These are phyloP conservation scores for Abrus precatorius DNA, from an alignment of 306 rosid species.

Conservation along the genomic window DNA sequence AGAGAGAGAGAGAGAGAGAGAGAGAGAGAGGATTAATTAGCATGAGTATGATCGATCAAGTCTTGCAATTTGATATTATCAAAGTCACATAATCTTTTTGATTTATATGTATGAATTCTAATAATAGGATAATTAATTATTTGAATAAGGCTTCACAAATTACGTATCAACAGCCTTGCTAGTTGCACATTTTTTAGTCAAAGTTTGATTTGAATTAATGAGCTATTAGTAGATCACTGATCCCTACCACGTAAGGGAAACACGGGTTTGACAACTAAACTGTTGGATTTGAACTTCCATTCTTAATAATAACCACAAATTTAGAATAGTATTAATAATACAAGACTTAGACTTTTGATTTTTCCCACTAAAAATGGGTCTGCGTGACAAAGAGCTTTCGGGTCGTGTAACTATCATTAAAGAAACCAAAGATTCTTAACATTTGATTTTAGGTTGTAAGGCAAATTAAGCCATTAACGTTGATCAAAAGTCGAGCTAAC, in stretches of 20 bases:
- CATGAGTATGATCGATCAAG: conserved; percentile 14
- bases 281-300: conserved; percentile 24
- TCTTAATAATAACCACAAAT: conserved; percentile 9
- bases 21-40: conserved; percentile 7
- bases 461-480: too few species aligned
- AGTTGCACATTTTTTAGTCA: conserved; percentile 35
- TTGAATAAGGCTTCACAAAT: not conserved
- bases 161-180: not conserved
- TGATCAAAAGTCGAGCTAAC: too few species aligned
- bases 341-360: conserved; percentile 11
- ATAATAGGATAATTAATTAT: not conserved
- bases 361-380: not conserved
- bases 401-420: not conserved
- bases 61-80: conserved; percentile 27
- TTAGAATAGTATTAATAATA: not conserved
- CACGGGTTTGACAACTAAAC: not conserved
- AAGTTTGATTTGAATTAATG: conserved; percentile 24
- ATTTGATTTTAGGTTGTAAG: not conserved
- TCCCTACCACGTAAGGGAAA: conserved; percentile 18
- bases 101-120: not conserved
- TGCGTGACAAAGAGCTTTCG: not conserved
- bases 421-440: conserved; percentile 9
- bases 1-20: too few species aligned
- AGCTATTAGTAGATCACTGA: not conserved
- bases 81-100: not conserved